phyloP scores from a whole-genome alignment of 805 yeast species.

The Ogataea populi-albae region DNA sequence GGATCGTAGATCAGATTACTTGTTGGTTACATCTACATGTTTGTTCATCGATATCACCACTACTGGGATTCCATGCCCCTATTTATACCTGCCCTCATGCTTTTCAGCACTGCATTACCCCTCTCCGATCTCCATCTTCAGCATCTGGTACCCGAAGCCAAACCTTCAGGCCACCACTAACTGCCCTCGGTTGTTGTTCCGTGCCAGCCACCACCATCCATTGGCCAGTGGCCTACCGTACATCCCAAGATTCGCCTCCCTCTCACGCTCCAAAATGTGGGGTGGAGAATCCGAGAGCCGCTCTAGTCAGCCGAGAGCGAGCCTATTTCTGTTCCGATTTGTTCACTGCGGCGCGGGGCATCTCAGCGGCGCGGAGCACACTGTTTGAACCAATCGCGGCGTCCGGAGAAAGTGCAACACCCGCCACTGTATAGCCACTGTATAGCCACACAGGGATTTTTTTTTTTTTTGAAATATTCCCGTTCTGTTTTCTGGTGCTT shows the following conservation, averaged over 20 bases:
- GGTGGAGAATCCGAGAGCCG: slow-evolving; percentile 7
- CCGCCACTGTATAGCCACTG: no score
- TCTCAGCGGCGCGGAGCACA: no score
- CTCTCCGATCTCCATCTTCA: not conserved
- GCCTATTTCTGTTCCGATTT: slow-evolving; percentile 24
- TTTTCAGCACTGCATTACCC: slow-evolving; percentile 2
- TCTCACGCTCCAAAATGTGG: slow-evolving; percentile 11
- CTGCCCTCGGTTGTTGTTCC: no score
- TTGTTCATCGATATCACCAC: no score
- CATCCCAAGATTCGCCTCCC: slow-evolving; percentile 17
- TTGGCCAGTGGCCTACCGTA: slow-evolving; percentile 11
- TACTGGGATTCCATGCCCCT: slow-evolving; percentile 2
- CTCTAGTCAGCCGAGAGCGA: slow-evolving; percentile 4
- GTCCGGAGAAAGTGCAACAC: no score
- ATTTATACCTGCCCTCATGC: slow-evolving; percentile 2
- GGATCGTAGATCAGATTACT: no score
- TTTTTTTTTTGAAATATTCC: no score
- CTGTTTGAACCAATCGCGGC: no score
- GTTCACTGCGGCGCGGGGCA: slow-evolving; percentile 9
- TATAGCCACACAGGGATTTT: no score
- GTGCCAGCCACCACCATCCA: slow-evolving; percentile 15
- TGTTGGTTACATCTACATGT: no score
- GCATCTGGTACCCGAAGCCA: slow-evolving; percentile 1
- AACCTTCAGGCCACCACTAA: not conserved
- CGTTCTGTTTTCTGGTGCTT: no score